Conservation (phyloP, 371 early-diverging fungal genomes). For the Racocetra persica region DNA sequence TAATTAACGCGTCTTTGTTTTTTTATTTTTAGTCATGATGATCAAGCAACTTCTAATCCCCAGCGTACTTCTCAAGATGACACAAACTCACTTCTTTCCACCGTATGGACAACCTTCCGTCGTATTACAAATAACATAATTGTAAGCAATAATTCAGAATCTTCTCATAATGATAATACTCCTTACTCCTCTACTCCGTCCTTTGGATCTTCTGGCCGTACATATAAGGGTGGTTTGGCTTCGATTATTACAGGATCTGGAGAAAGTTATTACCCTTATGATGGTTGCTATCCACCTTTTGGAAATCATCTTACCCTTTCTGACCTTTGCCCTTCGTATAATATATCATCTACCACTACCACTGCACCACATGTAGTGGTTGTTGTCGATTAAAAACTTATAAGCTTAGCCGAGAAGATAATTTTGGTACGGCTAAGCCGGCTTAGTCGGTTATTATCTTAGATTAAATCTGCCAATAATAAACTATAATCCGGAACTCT, state of each 20-base stretch:
- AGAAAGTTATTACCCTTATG: constrained; percentile 26
- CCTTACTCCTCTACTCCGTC: neutral
- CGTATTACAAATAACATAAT: constrained; percentile 28
- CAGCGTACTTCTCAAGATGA: neutral
- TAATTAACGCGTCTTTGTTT: neutral
- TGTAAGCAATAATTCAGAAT: neutral
- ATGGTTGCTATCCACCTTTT: constrained; percentile 34
- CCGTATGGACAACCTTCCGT: constrained; percentile 31
- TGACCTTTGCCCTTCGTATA: constrained; percentile 2
- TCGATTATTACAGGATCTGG: constrained; percentile 32
- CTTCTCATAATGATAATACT: neutral
- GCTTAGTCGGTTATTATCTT: no score
- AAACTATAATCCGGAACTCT: no score
- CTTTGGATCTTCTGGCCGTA: neutral
- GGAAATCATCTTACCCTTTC: constrained; percentile 33
- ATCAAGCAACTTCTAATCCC: neutral
- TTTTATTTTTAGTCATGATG: neutral
- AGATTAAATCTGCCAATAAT: no score
- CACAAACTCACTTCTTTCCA: constrained; percentile 21
- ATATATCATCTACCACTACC: neutral
- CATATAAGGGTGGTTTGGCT: constrained; percentile 17
- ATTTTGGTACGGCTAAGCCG: constrained; percentile 4
- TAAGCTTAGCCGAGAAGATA: neutral
- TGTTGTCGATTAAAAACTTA: neutral
- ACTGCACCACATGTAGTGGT: neutral